Conservation (phyloP, 1,139 yeast genomes). For the Nakaseomyces uthaithaninus region DNA sequence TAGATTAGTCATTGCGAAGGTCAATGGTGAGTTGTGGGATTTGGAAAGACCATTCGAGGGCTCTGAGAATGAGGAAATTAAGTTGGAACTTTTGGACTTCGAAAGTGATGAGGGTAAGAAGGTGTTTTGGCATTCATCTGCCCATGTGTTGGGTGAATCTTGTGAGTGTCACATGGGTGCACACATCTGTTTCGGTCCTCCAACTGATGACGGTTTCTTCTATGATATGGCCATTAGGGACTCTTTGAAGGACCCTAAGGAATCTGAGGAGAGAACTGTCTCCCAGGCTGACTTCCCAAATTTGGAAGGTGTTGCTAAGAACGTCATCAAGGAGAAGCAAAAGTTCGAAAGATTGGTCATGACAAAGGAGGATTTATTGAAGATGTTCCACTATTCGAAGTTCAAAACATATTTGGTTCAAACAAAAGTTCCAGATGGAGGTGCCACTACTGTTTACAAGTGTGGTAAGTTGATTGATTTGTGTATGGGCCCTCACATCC, state of each 20-base stretch:
- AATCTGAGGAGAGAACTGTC: conserved; percentile 67
- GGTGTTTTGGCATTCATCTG: conserved; percentile 98
- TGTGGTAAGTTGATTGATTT: conserved; percentile 97
- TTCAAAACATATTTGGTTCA: conserved; percentile 84
- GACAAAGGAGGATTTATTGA: conserved; percentile 82
- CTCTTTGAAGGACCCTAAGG: conserved; percentile 24
- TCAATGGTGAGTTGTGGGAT: conserved; percentile 90
- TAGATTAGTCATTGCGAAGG: conserved; percentile 84
- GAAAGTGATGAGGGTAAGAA: conserved; percentile 82
- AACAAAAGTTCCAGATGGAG: conserved; percentile 91
- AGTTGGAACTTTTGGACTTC: conserved; percentile 72
- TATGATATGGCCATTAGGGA: conserved; percentile 88
- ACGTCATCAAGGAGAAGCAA: conserved; percentile 93
- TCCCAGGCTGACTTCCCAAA: conserved; percentile 75
- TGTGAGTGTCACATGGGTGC: conserved; percentile 96
- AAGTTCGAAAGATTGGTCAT: conserved; percentile 88
- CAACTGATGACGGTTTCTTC: conserved; percentile 96
- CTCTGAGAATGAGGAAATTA: conserved; percentile 32
- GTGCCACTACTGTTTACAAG: conserved; percentile 92
- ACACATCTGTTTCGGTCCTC: conserved; percentile 90
- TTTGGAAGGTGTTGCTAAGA: conserved; percentile 81
- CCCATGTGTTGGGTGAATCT: conserved; percentile 97
- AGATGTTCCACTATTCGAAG: conserved; percentile 93
- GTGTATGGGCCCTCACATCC: conserved; percentile 97
- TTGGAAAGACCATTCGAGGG: conserved; percentile 86